phyloP scores from a whole-genome alignment of 2,329 filamentous ascomycete genomes.

The Ambrosiella beaveri region DNA sequence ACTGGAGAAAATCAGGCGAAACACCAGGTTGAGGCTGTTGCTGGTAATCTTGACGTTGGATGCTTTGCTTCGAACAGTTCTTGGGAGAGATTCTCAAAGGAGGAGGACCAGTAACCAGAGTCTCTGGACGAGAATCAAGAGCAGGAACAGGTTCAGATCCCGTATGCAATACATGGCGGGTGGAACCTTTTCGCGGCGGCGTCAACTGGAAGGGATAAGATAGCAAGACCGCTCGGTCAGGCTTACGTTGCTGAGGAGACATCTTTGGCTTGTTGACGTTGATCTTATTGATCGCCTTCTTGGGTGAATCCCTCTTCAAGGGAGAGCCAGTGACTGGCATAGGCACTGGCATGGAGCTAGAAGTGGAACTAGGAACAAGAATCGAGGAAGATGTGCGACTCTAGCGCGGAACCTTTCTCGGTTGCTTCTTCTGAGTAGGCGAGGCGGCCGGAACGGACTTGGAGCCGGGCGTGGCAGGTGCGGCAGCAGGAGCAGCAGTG shows the following conservation, averaged over 20 bases:
- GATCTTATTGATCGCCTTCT: background rate
- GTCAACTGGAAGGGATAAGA: background rate
- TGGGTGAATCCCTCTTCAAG: background rate
- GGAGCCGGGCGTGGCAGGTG: background rate
- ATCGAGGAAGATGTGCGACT: background rate
- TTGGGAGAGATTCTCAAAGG: background rate
- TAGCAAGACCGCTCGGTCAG: background rate
- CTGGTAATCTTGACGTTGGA: background rate
- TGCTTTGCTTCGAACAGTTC: background rate
- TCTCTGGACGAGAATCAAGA: background rate
- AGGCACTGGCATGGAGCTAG: conserved; percentile 1
- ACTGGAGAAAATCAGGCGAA: background rate
- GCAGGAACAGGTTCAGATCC: background rate
- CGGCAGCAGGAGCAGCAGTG: background rate
- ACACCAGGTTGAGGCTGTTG: background rate
- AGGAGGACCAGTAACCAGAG: background rate
- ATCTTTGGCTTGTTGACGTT: background rate
- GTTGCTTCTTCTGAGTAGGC: background rate
- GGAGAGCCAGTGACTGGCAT: background rate
- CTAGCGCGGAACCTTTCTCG: background rate
- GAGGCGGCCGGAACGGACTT: background rate
- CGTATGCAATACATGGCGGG: background rate
- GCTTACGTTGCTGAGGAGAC: background rate
- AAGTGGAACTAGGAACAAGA: background rate
- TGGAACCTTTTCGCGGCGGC: background rate